Base-by-base conservation (phyloP, 805 yeast genomes). In the Saturnispora serradocipensis region DNA sequence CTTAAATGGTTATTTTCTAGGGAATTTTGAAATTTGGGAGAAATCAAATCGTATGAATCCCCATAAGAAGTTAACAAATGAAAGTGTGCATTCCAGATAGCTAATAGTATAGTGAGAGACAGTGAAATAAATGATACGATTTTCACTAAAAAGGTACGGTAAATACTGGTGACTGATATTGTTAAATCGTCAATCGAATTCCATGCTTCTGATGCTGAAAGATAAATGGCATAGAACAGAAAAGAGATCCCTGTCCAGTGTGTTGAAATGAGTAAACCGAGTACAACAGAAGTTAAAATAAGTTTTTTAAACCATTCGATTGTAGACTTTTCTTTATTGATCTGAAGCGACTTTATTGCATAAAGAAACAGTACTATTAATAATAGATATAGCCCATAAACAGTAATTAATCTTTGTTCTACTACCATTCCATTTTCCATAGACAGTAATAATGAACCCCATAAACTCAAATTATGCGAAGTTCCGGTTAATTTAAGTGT, bases 241-340 rank as follows among this genome's bases (percentile, higher is more conserved):
- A 69, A 4, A 2, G 81, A 75, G 11, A 86, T 67, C 0, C 96
- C 97, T 4, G 84, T 75, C 75, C 81, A 78, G 61, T 87, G 86
- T 3, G 85, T 75, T 7, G 89, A 76, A 1, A 81, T 65, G 1
- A 82, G 65, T 45, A 72, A 75, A 15, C 78, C 96, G 58, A 77
- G 70, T 3, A 69, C 58, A 66, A 73, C 11, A 60, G 80, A 84
- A 28, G 82, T 66, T 36, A 74, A 57, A 1, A 73, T 45, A 52
- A 85, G 59, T 53, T 72, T 70, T 53, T 70, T 68, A 65, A 67
- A 69, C 93, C 95, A 88, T 34, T 61, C 55, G 34, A 55, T 61
- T 2, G 75, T 51, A 52, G 80, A 78, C 0, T 79, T 76, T 10
- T 54, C 60, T n/a, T 11, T 13, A 15, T 70, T 61, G 32, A 71